phyloP scores from a whole-genome alignment of 805 yeast genomes.

The Wickerhamomyces sydowiorum region DNA sequence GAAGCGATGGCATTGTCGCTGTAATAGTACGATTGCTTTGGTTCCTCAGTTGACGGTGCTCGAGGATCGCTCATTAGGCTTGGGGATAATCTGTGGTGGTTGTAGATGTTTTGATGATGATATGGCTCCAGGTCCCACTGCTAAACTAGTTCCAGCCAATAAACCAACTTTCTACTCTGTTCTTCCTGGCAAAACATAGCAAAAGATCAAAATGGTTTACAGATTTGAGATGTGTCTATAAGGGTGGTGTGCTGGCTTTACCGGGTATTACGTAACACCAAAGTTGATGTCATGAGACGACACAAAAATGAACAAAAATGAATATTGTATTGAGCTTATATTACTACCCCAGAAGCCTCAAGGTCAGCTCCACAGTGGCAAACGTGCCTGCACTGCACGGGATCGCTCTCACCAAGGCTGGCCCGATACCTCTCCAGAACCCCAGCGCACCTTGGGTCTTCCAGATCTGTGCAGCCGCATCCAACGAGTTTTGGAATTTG shows the following conservation, averaged over 20 bases:
- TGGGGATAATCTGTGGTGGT: too few relatives aligned
- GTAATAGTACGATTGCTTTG: conserved; percentile 1
- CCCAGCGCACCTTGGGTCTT: conserved; percentile 40
- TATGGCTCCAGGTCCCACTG: too few relatives aligned
- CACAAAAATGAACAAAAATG: too few relatives aligned
- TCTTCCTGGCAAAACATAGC: too few relatives aligned
- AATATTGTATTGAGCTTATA: neutral
- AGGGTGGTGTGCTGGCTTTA: too few relatives aligned
- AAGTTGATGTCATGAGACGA: neutral
- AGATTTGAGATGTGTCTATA: too few relatives aligned
- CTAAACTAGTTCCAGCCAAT: too few relatives aligned
- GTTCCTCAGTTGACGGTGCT: neutral
- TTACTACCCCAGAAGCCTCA: conserved; percentile 31
- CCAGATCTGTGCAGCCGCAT: conserved; percentile 28
- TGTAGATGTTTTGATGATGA: too few relatives aligned
- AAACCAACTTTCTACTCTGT: too few relatives aligned
- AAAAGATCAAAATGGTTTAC: too few relatives aligned
- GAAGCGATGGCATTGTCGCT: conserved; percentile 19
- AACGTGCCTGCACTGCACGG: conserved; percentile 73
- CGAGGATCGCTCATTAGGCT: neutral
- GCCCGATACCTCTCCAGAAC: conserved; percentile 59
- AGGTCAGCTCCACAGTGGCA: conserved; percentile 67
- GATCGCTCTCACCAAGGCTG: conserved; percentile 53
- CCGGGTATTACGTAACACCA: too few relatives aligned
- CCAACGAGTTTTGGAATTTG: conserved; percentile 35